These are phyloP conservation scores for Fusarium sp. DNA, from an alignment of 2,329 filamentous ascomycete species.

Conservation along the genomic window DNA sequence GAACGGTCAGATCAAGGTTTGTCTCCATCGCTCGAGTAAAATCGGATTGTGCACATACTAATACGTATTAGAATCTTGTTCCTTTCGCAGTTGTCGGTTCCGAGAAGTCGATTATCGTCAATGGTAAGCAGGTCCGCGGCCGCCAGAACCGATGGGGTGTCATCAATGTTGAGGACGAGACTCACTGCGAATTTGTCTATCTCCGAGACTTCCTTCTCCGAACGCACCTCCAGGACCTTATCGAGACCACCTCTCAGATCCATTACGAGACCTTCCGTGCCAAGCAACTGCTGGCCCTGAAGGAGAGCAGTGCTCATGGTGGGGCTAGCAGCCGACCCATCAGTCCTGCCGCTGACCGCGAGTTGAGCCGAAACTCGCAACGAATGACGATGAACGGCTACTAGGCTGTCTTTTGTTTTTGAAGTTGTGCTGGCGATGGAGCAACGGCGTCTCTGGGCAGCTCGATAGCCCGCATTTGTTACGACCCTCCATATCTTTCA, in stretches of 20 bases:
- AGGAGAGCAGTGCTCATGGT: conserved; percentile 93
- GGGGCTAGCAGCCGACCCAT: conserved; percentile 85
- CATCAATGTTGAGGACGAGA: conserved; percentile 99
- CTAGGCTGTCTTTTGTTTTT: conserved; percentile 60
- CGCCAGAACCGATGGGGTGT: conserved; percentile 99
- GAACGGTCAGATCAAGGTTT: conserved; percentile 96
- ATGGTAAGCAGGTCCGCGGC: conserved; percentile 95
- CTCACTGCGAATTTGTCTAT: conserved; percentile 99
- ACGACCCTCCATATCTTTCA: conserved; percentile 46
- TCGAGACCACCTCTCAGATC: conserved; percentile 99
- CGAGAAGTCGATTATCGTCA: conserved; percentile 97
- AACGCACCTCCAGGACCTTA: conserved; percentile 97
- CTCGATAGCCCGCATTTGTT: conserved; percentile 43
- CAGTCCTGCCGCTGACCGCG: conserved; percentile 91
- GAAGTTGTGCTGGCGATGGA: conserved; percentile 45
- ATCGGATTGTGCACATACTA: conserved; percentile 42
- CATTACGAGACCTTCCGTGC: conserved; percentile 99
- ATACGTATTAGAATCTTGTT: conserved; percentile 76
- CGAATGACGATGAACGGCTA: conserved; percentile 99
- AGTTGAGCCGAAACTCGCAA: conserved; percentile 96
- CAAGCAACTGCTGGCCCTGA: conserved; percentile 96
- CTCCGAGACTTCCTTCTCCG: conserved; percentile 98
- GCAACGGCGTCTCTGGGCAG: conserved; percentile 48
- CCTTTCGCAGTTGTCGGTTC: conserved; percentile 98
- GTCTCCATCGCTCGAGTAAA: conserved; percentile 24